A percentile compares a stretch with the other conserved stretches of the same genome.
Evolutionary conservation across 106 monocot genomes (phyloP).

Genomic region (Dendrobium chrysotoxum): DNA sequence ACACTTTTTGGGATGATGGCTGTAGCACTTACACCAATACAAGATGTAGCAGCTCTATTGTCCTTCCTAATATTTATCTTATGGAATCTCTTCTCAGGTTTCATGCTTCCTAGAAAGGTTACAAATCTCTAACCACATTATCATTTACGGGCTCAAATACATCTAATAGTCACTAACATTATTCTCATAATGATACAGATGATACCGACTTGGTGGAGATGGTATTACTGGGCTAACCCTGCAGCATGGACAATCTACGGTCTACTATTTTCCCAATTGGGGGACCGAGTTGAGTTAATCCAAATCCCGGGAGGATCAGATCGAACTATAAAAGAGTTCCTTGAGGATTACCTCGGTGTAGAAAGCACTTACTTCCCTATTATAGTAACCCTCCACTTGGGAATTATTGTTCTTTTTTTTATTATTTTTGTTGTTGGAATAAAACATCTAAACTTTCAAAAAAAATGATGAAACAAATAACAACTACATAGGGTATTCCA

Average conservation of each 20-base stretch:
- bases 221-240: conserved; percentile 77
- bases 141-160: background rate
- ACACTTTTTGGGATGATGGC: conserved; percentile 74
- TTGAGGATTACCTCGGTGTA: conserved; percentile 46
- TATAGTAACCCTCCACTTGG: conserved; percentile 33
- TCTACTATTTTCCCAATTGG: conserved; percentile 54
- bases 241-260: conserved; percentile 70
- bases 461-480: conserved; percentile 18
- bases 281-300: conserved; percentile 29
- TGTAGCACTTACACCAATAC: conserved; percentile 58
- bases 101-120: conserved; percentile 64
- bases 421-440: conserved; percentile 36
- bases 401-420: conserved; percentile 41
- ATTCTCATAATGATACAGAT: conserved; percentile 33
- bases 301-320: conserved; percentile 31
- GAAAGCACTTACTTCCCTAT: conserved; percentile 31
- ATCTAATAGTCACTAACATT: background rate
- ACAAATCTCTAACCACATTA: background rate
- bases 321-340: conserved; percentile 37
- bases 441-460: conserved; percentile 64
- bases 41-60: conserved; percentile 58
- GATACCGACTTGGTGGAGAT: conserved; percentile 85
- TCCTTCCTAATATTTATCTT: conserved; percentile 55
- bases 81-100: conserved; percentile 80
- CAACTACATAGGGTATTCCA: background rate